Base-by-base conservation (phyloP, 768 basidiomycete genomes). In the Paxillus involutus region DNA sequence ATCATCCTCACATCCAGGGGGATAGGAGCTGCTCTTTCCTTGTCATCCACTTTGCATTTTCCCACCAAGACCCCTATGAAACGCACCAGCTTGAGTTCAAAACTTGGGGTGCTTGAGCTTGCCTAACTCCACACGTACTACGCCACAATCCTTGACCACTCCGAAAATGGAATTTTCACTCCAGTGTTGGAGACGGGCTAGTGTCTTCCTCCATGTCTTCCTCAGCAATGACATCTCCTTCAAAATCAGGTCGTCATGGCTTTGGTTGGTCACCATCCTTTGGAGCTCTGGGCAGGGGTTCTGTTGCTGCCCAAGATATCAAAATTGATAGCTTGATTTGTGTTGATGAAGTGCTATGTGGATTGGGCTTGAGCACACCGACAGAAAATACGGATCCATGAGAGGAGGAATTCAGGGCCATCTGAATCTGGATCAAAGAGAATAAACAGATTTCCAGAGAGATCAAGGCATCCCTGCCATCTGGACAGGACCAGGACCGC, bases 161-260 rank as follows among this genome's bases (percentile, higher is more conserved):
- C 78, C 11, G 81, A 81, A 19, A 73, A 71, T 16, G 78, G 78
- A 14, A 65, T 81, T 6, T 86, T 90, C 56, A 72, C 79, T 3
- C 76, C 86, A 3, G 88, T 87, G 2, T 72, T 94, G 36, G 91
- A 94, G 70, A 88, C 86, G 4, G 91, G 3, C 73, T 90, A 7
- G 70, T 88, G 9, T 74, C 77, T 0, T 59, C 57, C 13, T 60
- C 46, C 59, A 79, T 3, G 71, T 11, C 73, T 67, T 50, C 65
- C 56, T 48, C 65, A 48, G 56, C 62, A 44, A 58, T 69, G 17
- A 57, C 71, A 4, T 73, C 78, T 8, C 74, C 81, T 0, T 71
- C 75, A 14, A 80, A 76, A 60, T 75, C 79, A 29, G 75, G 75
- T 55, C 80, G 78, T 44, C 78, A 82, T 35, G 67, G 75, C 2